These are phyloP conservation scores for Gamarada debralockiae DNA, from an alignment of 495 filamentous ascomycete genomes.

Conservation along the genomic window DNA sequence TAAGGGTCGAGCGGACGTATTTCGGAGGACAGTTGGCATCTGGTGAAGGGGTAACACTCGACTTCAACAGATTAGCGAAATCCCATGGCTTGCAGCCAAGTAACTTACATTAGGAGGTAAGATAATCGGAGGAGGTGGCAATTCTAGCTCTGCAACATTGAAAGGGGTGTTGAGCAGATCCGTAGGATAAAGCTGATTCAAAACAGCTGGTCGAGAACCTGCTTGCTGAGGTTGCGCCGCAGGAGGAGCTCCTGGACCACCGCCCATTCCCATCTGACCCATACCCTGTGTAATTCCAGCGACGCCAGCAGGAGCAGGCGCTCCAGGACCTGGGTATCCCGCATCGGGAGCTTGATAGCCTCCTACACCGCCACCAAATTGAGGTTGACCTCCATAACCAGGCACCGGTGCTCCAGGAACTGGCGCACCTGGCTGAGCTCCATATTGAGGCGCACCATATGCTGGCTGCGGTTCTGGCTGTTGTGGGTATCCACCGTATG, in stretches of 20 bases:
- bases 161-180: constrained; percentile 91
- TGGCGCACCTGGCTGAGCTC: constrained; percentile 38
- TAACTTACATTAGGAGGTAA: constrained; percentile 83
- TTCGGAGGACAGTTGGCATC: constrained; percentile 90
- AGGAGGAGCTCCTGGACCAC: constrained; percentile 45
- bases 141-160: constrained; percentile 86
- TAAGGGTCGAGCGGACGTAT: constrained; percentile 93
- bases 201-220: constrained; percentile 48
- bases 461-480: constrained; percentile 28
- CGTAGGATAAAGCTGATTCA: constrained; percentile 90
- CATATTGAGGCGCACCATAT: constrained; percentile 63
- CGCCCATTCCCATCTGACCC: constrained; percentile 69
- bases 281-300: constrained; percentile 79
- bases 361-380: constrained; percentile 32
- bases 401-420: constrained; percentile 23
- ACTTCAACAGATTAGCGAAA: constrained; percentile 43
- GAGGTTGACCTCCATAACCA: constrained; percentile 12
- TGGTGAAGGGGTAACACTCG: constrained; percentile 88
- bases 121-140: constrained; percentile 87
- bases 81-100: neutral
- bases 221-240: constrained; percentile 45
- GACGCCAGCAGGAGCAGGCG: constrained; percentile 54
- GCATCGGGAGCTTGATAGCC: constrained; percentile 64
- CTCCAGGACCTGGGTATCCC: constrained; percentile 55
- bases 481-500: constrained; percentile 23